phyloP scores from a whole-genome alignment of 331 rosid genomes.

The Rosa hybrid region DNA sequence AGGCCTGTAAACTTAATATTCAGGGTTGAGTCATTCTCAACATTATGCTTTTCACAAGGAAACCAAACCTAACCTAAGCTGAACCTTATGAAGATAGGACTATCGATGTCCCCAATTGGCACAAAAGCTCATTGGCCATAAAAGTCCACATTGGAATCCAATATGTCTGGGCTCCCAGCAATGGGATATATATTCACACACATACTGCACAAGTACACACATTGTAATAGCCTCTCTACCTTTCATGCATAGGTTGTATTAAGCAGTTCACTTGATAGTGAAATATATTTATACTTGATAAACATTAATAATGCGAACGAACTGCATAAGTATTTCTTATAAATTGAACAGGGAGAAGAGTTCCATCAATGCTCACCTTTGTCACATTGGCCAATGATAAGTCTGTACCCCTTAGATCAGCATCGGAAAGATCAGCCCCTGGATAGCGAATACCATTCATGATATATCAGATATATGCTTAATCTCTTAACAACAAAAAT shows the following conservation, averaged over 20 bases:
- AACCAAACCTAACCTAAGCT: neutral
- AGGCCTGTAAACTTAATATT: neutral
- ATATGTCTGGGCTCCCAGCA: neutral
- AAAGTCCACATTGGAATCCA: neutral
- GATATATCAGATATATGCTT: neutral
- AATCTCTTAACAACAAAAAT: neutral
- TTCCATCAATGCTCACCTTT: conserved; percentile 44
- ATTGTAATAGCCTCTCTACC: neutral
- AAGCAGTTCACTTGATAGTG: neutral
- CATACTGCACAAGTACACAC: neutral
- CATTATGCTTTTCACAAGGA: neutral
- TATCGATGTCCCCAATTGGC: neutral
- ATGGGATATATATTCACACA: neutral
- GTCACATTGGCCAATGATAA: conserved; percentile 87
- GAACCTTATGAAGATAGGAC: neutral
- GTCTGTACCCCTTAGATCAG: conserved; percentile 87
- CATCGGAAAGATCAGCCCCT: conserved; percentile 92
- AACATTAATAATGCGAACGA: neutral
- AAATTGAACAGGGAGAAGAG: neutral
- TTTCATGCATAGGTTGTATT: neutral
- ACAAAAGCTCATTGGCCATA: neutral
- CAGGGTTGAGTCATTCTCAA: neutral
- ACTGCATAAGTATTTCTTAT: neutral
- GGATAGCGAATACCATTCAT: neutral
- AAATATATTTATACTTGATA: neutral